These are phyloP conservation scores for Globisporangium nodosum DNA, from an alignment of 352 stramenopile species.

Conservation along the genomic window DNA sequence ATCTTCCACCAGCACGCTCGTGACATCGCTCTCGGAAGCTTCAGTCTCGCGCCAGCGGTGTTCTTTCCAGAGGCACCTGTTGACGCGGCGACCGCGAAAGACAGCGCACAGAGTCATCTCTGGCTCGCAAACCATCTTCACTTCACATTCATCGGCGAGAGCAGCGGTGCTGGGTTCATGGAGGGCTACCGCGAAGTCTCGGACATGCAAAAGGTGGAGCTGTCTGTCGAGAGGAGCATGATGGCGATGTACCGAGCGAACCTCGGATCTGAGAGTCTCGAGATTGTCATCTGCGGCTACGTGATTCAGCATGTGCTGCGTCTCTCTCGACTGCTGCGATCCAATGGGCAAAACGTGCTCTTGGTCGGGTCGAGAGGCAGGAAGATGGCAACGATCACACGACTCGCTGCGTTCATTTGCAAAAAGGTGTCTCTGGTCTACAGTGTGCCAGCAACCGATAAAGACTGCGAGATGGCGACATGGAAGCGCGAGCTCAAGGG, in stretches of 20 bases:
- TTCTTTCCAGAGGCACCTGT: constrained; percentile 23
- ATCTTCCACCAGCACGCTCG: constrained; percentile 40
- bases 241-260: constrained; percentile 39
- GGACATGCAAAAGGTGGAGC: constrained; percentile 44
- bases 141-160: constrained; percentile 57
- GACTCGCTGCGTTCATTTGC: constrained; percentile 49
- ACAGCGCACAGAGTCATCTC: constrained; percentile 11
- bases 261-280: constrained; percentile 24
- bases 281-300: constrained; percentile 48
- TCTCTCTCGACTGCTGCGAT: constrained; percentile 37
- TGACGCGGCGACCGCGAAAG: constrained; percentile 14
- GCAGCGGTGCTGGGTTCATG: constrained; percentile 23
- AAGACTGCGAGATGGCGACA: not conserved
- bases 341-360: constrained; percentile 29
- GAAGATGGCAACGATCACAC: constrained; percentile 48
- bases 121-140: constrained; percentile 47
- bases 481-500: constrained; percentile 37
- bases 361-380: constrained; percentile 37
- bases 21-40: constrained; percentile 36
- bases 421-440: constrained; percentile 31
- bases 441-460: constrained; percentile 8
- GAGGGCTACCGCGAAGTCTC: constrained; percentile 55
- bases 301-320: constrained; percentile 55
- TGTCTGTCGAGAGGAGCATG: constrained; percentile 52
- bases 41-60: constrained; percentile 33